Conservation (phyloP, 164 flowering plant species). For the Vitis rotundifolia region DNA sequence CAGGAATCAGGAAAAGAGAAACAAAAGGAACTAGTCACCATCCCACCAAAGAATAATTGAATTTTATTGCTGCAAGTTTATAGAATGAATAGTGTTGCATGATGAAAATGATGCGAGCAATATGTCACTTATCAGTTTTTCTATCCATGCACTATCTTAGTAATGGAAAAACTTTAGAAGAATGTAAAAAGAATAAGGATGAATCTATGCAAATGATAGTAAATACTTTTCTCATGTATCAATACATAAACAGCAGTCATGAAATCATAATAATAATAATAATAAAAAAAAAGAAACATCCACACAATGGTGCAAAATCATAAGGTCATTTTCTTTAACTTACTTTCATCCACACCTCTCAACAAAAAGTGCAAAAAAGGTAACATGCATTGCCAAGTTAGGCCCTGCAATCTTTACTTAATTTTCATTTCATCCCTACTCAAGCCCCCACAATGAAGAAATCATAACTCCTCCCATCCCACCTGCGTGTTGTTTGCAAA, state of each 20-base stretch:
- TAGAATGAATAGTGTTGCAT: conserved; percentile 9
- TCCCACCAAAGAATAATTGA: conserved; percentile 45
- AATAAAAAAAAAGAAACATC: no score
- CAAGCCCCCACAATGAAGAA: not conserved
- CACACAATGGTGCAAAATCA: no score
- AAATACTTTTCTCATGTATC: not conserved
- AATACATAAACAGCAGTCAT: not conserved
- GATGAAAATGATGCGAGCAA: conserved; percentile 33
- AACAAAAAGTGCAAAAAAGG: no score
- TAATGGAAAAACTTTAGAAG: no score
- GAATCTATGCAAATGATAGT: not conserved
- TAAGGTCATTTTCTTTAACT: no score
- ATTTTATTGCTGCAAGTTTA: conserved; percentile 20
- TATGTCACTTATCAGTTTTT: conserved; percentile 22
- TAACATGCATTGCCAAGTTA: no score
- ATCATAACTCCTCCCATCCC: not conserved
- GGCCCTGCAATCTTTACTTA: no score
- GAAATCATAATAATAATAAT: not conserved
- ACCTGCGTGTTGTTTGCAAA: not conserved
- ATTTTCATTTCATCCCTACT: not conserved
- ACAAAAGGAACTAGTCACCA: conserved; percentile 54
- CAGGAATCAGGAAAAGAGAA: conserved; percentile 59
- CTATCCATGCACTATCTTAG: not conserved
- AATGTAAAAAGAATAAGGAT: not conserved
- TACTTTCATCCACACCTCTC: no score